These are phyloP conservation scores for Pyricularia pennisetigena DNA, from an alignment of 2,329 filamentous ascomycete species.

Conservation along the genomic window DNA sequence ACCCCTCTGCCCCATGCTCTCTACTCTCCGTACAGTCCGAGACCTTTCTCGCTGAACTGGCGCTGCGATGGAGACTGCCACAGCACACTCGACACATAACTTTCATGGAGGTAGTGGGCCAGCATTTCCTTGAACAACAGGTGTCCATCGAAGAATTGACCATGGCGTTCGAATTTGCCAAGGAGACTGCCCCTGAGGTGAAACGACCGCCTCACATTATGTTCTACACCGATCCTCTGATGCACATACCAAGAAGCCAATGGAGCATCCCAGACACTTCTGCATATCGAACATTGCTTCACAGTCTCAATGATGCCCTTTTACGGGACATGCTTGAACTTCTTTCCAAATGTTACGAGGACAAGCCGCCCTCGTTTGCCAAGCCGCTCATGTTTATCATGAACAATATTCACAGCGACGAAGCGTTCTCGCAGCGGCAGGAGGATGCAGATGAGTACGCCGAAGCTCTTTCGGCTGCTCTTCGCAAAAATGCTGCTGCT, in stretches of 20 bases:
- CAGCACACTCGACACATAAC: constrained; percentile 70
- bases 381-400: constrained; percentile 64
- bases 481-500: constrained; percentile 65
- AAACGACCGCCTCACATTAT: constrained; percentile 53
- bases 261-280: constrained; percentile 64
- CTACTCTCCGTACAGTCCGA: constrained; percentile 68
- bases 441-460: constrained; percentile 66
- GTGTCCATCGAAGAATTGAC: constrained; percentile 75
- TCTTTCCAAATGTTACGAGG: constrained; percentile 80
- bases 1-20: constrained; percentile 22
- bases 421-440: constrained; percentile 59
- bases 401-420: constrained; percentile 71
- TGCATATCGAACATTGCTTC: constrained; percentile 65
- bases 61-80: constrained; percentile 81
- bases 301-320: constrained; percentile 68
- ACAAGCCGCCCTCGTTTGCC: constrained; percentile 74
- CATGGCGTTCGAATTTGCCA: constrained; percentile 71
- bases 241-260: constrained; percentile 44
- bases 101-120: constrained; percentile 73
- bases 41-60: constrained; percentile 78
- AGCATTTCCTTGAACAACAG: constrained; percentile 79
- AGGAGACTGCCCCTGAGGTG: constrained; percentile 49
- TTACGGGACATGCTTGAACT: constrained; percentile 74
- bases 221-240: constrained; percentile 37
- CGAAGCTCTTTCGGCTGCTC: constrained; percentile 59